These are phyloP conservation scores for Quercus rubra DNA, from an alignment of 306 rosid species.

Conservation along the genomic window DNA sequence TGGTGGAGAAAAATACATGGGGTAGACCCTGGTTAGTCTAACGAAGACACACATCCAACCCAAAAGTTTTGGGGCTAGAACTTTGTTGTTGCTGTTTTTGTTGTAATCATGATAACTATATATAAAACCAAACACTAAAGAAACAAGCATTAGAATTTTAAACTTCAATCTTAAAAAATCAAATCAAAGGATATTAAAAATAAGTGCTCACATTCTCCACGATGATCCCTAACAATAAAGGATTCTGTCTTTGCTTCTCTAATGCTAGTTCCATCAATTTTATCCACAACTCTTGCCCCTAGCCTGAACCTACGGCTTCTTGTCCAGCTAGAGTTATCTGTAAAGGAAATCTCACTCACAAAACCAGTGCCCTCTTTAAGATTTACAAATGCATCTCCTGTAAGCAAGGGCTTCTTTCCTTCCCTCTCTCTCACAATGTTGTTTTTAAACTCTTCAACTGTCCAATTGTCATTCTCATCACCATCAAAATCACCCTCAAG, in stretches of 20 bases:
- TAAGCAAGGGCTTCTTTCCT: conserved; percentile 91
- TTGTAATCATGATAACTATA: neutral
- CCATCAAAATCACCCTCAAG: conserved; percentile 98
- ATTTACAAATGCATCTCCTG: conserved; percentile 75
- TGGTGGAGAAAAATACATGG: too few relatives aligned
- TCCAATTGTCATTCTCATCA: conserved; percentile 79
- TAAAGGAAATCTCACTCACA: conserved; percentile 81
- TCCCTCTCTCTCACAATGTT: conserved; percentile 92
- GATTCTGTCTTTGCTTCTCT: conserved; percentile 89
- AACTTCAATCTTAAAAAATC: conserved; percentile 11
- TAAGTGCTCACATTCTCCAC: conserved; percentile 91
- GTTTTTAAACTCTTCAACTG: conserved; percentile 75
- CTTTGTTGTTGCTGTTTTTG: too few relatives aligned
- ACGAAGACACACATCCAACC: too few relatives aligned
- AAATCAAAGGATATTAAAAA: conserved; percentile 14
- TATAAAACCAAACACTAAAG: neutral
- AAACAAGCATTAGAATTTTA: conserved; percentile 4
- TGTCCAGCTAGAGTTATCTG: conserved; percentile 99
- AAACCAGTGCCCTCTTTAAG: conserved; percentile 75
- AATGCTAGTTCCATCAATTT: conserved; percentile 59
- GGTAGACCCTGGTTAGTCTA: too few relatives aligned
- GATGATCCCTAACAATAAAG: conserved; percentile 91
- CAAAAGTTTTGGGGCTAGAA: too few relatives aligned
- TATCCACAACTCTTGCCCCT: conserved; percentile 82
- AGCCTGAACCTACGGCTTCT: conserved; percentile 94